A percentile compares a stretch with the other conserved stretches of the same genome.
These are phyloP conservation scores for Pichia sp. DNA, from an alignment of 1,139 yeast species.

Conservation along the genomic window DNA sequence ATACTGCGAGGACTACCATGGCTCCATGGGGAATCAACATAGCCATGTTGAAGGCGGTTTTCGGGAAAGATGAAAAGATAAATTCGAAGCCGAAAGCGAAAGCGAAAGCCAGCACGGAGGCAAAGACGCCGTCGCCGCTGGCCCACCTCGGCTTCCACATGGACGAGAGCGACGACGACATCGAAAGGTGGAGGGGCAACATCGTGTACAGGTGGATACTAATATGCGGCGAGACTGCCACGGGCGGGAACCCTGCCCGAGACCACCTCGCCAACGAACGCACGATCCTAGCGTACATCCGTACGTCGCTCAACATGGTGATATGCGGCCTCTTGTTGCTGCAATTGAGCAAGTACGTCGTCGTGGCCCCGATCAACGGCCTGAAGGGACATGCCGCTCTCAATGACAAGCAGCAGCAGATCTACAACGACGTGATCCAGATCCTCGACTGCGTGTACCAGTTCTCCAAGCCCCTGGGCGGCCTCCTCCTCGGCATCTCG, in stretches of 20 bases:
- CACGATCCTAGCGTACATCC: slow-evolving; percentile 70
- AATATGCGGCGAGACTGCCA: neutral
- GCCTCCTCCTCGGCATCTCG: slow-evolving; percentile 1
- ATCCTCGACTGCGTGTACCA: slow-evolving; percentile 1
- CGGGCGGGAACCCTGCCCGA: slow-evolving; percentile 22
- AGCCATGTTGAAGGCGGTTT: neutral
- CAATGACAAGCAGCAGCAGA: neutral
- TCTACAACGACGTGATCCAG: neutral
- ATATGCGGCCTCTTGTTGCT: slow-evolving; percentile 50
- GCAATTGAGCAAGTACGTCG: slow-evolving; percentile 41
- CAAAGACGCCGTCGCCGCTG: neutral
- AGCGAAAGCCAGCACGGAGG: neutral
- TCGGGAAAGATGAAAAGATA: neutral
- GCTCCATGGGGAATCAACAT: no score
- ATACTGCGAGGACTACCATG: no score
- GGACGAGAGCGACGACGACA: neutral
- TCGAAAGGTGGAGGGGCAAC: neutral
- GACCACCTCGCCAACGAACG: slow-evolving; percentile 64
- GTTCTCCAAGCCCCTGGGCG: slow-evolving; percentile 7
- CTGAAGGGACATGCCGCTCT: neutral
- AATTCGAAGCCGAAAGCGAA: neutral
- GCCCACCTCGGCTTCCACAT: neutral
- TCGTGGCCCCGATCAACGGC: slow-evolving; percentile 16
- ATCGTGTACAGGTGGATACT: neutral
- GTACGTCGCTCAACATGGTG: slow-evolving; percentile 53